Evolutionary conservation across 768 basidiomycete genomes (phyloP).

Genomic region (Nevesoporus exiguus): DNA sequence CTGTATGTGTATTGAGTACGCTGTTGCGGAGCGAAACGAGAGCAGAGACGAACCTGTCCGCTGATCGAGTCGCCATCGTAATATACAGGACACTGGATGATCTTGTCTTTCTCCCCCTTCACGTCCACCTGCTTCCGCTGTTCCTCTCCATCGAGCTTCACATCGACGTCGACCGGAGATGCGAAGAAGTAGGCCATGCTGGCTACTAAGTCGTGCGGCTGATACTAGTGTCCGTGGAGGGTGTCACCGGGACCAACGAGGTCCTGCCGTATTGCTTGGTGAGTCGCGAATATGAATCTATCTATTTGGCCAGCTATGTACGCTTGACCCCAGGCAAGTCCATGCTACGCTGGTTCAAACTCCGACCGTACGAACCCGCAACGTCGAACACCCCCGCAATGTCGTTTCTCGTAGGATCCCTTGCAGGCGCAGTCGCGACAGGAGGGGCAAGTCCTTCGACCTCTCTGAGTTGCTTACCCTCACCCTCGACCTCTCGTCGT

Average conservation of each 20-base stretch:
- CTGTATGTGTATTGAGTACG: slow-evolving; percentile 36
- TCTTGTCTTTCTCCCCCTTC: slow-evolving; percentile 86
- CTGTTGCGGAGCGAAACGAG: not conserved
- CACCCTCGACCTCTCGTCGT: not conserved
- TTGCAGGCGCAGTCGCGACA: slow-evolving; percentile 66
- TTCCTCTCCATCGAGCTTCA: slow-evolving; percentile 86
- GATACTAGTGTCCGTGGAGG: not conserved
- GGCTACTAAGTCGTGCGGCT: not conserved
- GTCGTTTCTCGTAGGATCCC: slow-evolving; percentile 61
- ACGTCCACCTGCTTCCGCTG: slow-evolving; percentile 84
- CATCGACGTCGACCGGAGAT: slow-evolving; percentile 86
- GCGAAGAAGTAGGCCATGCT: slow-evolving; percentile 82
- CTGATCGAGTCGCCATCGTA: slow-evolving; percentile 92
- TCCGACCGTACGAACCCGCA: no score
- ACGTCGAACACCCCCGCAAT: slow-evolving; percentile 29
- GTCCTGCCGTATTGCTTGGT: not conserved
- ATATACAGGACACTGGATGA: slow-evolving; percentile 84
- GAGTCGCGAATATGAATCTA: no score
- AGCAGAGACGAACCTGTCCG: slow-evolving; percentile 63
- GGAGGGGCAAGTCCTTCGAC: slow-evolving; percentile 47
- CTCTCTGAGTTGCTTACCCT: not conserved
- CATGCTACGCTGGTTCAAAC: not conserved
- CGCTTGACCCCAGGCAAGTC: not conserved
- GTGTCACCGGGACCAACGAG: no score
- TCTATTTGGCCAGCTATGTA: not conserved